A percentile compares a stretch with the other conserved stretches of the same genome.
Evolutionary conservation across 371 early-diverging fungal species (phyloP).

Genomic region (Mucor circinelloides): DNA sequence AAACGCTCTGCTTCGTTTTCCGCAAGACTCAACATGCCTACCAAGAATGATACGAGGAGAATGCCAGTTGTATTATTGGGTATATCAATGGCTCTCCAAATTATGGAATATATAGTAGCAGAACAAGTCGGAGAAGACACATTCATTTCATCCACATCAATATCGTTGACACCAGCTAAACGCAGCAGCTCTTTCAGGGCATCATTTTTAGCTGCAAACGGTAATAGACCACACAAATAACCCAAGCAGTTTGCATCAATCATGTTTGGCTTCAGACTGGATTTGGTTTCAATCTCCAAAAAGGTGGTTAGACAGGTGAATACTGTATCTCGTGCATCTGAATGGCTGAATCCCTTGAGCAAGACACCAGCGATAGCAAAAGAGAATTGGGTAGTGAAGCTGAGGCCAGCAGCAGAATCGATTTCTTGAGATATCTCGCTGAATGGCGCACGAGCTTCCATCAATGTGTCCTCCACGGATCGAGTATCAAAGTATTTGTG

Average conservation of each 20-base stretch:
- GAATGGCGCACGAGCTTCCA: conserved; percentile 58
- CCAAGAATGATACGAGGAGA: conserved; percentile 63
- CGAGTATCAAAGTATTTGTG: conserved; percentile 58
- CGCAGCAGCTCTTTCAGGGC: conserved; percentile 47
- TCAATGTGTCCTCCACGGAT: conserved; percentile 54
- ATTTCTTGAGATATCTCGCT: conserved; percentile 50
- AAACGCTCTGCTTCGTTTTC: conserved; percentile 67
- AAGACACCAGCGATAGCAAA: conserved; percentile 71
- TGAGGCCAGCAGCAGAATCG: conserved; percentile 59
- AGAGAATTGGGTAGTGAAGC: conserved; percentile 69
- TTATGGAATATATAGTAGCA: conserved; percentile 4
- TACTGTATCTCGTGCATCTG: conserved; percentile 61
- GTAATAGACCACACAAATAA: conserved; percentile 51
- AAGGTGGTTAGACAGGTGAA: conserved; percentile 67
- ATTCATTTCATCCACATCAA: conserved; percentile 13
- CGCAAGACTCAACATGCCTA: conserved; percentile 62
- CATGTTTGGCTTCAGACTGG: conserved; percentile 12
- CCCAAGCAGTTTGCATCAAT: conserved; percentile 34
- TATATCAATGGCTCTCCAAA: conserved; percentile 39
- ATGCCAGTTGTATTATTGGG: conserved; percentile 56
- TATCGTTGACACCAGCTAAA: conserved; percentile 44
- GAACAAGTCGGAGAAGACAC: background rate
- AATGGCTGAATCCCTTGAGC: conserved; percentile 57
- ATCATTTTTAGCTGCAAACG: conserved; percentile 49
- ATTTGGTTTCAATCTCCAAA: conserved; percentile 68